phyloP scores from a whole-genome alignment of 257 asterid species.

The Solanum medicagineum region DNA sequence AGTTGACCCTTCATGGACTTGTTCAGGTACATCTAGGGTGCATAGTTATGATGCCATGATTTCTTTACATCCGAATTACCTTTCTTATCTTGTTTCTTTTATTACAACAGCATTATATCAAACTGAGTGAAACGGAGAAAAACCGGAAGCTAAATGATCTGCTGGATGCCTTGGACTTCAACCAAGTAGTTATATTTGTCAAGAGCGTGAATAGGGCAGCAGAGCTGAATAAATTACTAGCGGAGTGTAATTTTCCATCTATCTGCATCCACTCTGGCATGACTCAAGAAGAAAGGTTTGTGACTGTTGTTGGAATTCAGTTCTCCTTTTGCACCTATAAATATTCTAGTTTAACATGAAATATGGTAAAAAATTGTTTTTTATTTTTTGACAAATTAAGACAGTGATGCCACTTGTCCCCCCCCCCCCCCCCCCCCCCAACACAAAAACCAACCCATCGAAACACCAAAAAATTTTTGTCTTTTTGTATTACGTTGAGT shows the following conservation, averaged over 20 bases:
- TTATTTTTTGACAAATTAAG: background rate
- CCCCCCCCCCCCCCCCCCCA: background rate
- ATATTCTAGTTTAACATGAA: background rate
- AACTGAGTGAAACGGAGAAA: conserved; percentile 78
- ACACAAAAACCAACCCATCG: no score
- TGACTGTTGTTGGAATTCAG: background rate
- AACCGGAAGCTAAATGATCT: conserved; percentile 83
- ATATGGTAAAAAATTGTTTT: background rate
- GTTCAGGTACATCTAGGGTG: conserved; percentile 51
- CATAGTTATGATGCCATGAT: conserved; percentile 33
- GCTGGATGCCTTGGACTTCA: conserved; percentile 88
- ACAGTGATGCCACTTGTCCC: no score
- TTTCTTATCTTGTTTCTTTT: background rate
- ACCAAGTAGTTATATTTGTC: conserved; percentile 87
- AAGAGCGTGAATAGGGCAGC: conserved; percentile 87
- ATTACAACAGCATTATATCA: conserved; percentile 78
- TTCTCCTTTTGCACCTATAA: background rate
- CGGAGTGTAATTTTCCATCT: conserved; percentile 86
- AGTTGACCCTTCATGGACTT: conserved; percentile 94
- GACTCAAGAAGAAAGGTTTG: conserved; percentile 91
- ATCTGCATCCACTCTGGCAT: conserved; percentile 95
- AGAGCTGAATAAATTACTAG: conserved; percentile 80
- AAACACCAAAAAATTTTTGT: no score
- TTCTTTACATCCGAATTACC: background rate
- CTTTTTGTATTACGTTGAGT: no score